Evolutionary conservation across 208 protist species (phyloP).

Genomic region (Wallacemonas sp.): DNA sequence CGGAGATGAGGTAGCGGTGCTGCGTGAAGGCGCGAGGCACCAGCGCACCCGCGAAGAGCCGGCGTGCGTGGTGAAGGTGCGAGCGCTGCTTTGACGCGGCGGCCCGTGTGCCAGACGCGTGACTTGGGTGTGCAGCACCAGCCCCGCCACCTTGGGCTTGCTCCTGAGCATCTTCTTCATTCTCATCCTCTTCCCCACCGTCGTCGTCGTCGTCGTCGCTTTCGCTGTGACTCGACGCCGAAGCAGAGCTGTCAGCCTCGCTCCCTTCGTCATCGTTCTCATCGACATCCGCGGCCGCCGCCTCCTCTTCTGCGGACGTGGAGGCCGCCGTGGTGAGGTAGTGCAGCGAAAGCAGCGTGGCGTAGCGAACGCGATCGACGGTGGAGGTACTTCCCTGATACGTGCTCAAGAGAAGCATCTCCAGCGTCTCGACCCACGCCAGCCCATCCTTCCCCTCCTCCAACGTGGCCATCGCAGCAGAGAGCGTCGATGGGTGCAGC

Average conservation of each 20-base stretch:
- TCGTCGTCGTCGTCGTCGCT: neutral
- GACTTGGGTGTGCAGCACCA: too few relatives aligned
- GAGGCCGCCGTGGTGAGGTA: constrained; percentile 38
- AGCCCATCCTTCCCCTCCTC: neutral
- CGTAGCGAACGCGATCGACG: constrained; percentile 76
- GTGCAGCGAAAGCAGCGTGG: constrained; percentile 62
- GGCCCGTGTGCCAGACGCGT: too few relatives aligned
- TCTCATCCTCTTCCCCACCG: constrained; percentile 6
- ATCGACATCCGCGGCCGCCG: constrained; percentile 10
- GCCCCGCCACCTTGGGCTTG: too few relatives aligned
- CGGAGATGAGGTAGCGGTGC: constrained; percentile 64
- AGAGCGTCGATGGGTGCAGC: neutral
- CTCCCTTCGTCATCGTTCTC: neutral
- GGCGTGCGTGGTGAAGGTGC: neutral
- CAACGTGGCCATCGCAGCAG: neutral
- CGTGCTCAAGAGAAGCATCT: constrained; percentile 34
- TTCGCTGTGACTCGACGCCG: too few relatives aligned
- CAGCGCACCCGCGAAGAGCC: constrained; percentile 36
- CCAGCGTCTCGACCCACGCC: constrained; percentile 4
- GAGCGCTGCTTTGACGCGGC: too few relatives aligned
- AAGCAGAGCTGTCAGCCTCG: neutral
- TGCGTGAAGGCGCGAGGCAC: constrained; percentile 49
- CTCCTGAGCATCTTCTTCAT: neutral
- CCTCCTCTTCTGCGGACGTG: neutral
- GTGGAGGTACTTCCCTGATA: constrained; percentile 64